phyloP scores from a whole-genome alignment of 2,329 filamentous ascomycete genomes.

The Furcasterigmium furcatum region DNA sequence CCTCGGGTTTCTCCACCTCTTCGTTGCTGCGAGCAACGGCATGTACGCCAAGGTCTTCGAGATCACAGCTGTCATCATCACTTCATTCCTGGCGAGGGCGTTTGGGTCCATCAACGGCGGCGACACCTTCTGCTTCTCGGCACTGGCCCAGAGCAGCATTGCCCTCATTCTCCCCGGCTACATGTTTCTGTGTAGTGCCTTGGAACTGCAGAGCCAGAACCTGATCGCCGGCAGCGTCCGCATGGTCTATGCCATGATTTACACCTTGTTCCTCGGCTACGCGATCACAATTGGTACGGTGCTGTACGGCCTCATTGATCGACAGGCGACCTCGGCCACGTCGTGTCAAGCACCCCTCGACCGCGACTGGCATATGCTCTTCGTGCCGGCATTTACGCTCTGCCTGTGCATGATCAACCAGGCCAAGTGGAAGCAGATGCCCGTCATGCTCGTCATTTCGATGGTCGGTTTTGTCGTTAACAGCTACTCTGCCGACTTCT shows the following conservation, averaged over 20 bases:
- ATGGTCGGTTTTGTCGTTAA: conserved; percentile 73
- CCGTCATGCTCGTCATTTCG: conserved; percentile 72
- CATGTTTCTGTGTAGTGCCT: conserved; percentile 48
- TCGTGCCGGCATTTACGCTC: conserved; percentile 65
- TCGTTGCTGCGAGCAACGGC: conserved; percentile 70
- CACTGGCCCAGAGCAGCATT: conserved; percentile 70
- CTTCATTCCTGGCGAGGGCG: conserved; percentile 66
- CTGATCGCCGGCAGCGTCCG: conserved; percentile 63
- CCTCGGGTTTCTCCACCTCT: conserved; percentile 71
- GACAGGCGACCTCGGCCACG: conserved; percentile 37
- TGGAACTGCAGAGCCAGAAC: conserved; percentile 64
- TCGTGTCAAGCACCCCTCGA: conserved; percentile 32
- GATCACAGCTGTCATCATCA: conserved; percentile 56
- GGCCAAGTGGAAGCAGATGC: conserved; percentile 74
- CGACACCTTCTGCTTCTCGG: conserved; percentile 66
- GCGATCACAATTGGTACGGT: conserved; percentile 62
- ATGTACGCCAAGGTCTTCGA: conserved; percentile 58
- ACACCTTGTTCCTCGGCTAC: conserved; percentile 64
- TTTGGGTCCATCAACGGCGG: conserved; percentile 62
- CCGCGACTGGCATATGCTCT: conserved; percentile 48
- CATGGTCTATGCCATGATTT: conserved; percentile 70
- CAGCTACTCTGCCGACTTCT: conserved; percentile 65
- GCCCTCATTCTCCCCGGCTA: conserved; percentile 67
- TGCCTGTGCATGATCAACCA: conserved; percentile 77
- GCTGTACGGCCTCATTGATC: conserved; percentile 54